Evolutionary conservation across 768 basidiomycete species (phyloP), one percentile per base, ranked within the genome.

Genomic region (Russula brevipes): DNA sequence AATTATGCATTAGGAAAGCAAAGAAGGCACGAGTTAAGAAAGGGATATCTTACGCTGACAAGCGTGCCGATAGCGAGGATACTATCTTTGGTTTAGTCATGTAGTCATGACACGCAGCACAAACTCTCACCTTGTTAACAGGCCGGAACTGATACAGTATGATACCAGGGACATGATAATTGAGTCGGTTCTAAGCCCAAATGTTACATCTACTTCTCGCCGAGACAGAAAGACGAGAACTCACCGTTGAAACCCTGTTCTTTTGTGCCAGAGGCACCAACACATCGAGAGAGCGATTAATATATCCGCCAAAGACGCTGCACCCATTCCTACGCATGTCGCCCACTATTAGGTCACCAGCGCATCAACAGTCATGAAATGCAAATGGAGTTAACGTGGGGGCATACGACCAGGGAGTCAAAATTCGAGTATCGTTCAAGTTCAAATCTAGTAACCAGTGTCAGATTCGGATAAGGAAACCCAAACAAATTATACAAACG

Each of bases 241-340:
- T 65, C 58, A 77, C 80, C 76, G 71, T 50, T 71, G 59, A 60
- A 80, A 77, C 16, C 80, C 81, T 14, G 81, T 82, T 31, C 78
- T 76, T 66, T 73, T 71, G n/a, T 73, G 75, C n/a, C 73, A 75
- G 55, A 83, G 72, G 61, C 78, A 80, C 65, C 78, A 82, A 66
- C 79, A 81, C 57, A 83, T 75, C 10, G 79, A 72, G 52, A 72
- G 62, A 3, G 81, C 82, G 52, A 82, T 81, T 59, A 81, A 72
- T 61, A 81, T 72, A 66, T 83, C 82, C 9, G 80, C 76, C n/a
- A 76, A 76, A n/a, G 79, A 79, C 24, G 79, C 80, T 59, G 77
- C 76, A 44, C 79, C 78, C 10, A 73, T 33, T 0, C 81, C 82
- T 33, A 76, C 66, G 65, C 76, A 78, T 11, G 81, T 79, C 17